Evolutionary conservation across 345 rosid species (phyloP), one percentile per base, ranked within the genome.

Genomic region (Gossypium sturtianum): DNA sequence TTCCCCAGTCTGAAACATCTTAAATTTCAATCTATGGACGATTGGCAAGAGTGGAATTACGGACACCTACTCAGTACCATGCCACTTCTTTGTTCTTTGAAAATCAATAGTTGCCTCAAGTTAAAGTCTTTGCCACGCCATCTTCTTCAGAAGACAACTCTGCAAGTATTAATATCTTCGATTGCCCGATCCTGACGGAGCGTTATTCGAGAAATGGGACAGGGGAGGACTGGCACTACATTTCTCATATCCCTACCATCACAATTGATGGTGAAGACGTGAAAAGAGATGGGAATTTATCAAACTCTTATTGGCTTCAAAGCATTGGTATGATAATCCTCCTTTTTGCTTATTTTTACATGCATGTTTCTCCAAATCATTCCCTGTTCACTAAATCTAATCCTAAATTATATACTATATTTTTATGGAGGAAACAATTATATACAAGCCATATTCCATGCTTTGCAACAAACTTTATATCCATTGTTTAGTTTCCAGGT

Each of bases 221-320:
- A n/a, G 51, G 51, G 49, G 52, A 3, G 27, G 70, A 65, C 27
- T 65, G 70, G 52, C 51, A 25, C 17, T 65, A 43, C 8, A 65
- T 65, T 51, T 65, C 51, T 43, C 52, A 43, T 12, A 65, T 65
- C 27, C 70, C 52, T 11, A 65, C 52, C 4, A 44, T 65, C 51
- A 65, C 27, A 65, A 65, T 65, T 65, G 27, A 65, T n/a, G 52
- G 70, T 12, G 70, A 65, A 65, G 29, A 65, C 27, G 17, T 63
- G 48, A 22, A 41, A 63, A 41, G 23, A 38, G 23, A 63, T 0
- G 48, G 23, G 47, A n/a, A 63, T 17, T 63, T 25, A 22, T 57
- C 61, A 57, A 38, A 38, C 48, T 38, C 48, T 41, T 63, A 25
- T 9, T 43, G 25, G 49, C 68, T 9, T 63, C 49, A 63, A n/a